Base-by-base conservation (phyloP, 2,329 filamentous ascomycete genomes). In the Magnaporthiopsis poae region DNA sequence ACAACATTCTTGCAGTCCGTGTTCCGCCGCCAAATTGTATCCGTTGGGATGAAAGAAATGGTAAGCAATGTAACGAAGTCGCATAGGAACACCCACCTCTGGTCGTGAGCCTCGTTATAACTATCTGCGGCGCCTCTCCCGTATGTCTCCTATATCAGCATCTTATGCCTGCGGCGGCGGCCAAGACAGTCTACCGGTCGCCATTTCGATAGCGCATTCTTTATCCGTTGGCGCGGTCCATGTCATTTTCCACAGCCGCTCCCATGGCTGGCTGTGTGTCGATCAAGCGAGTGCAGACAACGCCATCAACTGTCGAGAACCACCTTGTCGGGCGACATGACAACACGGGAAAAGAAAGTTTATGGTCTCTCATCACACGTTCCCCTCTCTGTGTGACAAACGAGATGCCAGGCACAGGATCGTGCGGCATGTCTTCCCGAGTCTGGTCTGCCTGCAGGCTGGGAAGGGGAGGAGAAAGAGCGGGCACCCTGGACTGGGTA, bases 341-440 rank as follows among this genome's bases (percentile, higher is more conserved):
- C 67, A 71, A 71, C 69, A 70, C 68, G 68, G 69, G 69, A 67
- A 70, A 69, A 67, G 63, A 29, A 65, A 61, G 35, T 62, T 25
- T 15, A 39, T 60, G 52, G 29, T 66, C 31, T 56, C 25, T 46
- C 67, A 35, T 63, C 27, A 29, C 29, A 27, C 21, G 31, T 66
- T 46, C 39, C 46, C 39, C 46, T 21, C 21, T 56, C 46, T 21
- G 7, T 62, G 18, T 56, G 7, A 21, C 18, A 56, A 25, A 18
- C 27, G 11, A 61, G 2, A 61, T 61, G 27, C 27, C 31, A 33
- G n/a, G 60, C 60, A 29, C 27, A 8, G 25, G 60, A 29, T 61
- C 60, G 27, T 61, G 31, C 27, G 31, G 60, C 21, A 18, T 29
- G 7, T 29, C 60, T 27, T 61, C 25, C 25, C 5, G 7, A 25